Conservation (phyloP, 441 rosid species). For the Croton setiger region DNA sequence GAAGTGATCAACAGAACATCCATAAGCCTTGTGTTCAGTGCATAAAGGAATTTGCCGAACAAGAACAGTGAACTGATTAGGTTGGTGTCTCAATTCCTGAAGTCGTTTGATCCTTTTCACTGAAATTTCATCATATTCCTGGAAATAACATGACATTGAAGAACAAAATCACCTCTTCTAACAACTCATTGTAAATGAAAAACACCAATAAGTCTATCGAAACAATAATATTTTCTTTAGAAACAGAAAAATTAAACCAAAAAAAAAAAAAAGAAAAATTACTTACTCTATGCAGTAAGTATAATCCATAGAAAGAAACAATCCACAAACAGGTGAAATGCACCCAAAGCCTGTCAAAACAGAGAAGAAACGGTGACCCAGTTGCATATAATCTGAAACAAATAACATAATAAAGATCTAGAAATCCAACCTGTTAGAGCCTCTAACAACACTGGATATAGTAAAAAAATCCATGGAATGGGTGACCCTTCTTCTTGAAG, state of each 20-base stretch:
- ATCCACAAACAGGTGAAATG: conserved; percentile 82
- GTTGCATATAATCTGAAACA: background rate
- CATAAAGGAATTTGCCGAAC: conserved; percentile 79
- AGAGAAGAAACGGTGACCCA: conserved; percentile 11
- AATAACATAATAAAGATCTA: too few relatives aligned
- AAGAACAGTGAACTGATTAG: conserved; percentile 75
- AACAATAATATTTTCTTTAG: background rate
- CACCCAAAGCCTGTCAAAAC: conserved; percentile 76
- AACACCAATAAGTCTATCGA: conserved; percentile 16
- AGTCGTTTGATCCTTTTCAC: conserved; percentile 57
- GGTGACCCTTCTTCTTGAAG: conserved; percentile 27
- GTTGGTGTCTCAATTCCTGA: conserved; percentile 45
- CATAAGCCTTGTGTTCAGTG: conserved; percentile 44
- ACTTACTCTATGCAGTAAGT: conserved; percentile 68
- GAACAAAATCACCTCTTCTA: conserved; percentile 25
- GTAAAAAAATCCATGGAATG: conserved; percentile 66
- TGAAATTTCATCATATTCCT: conserved; percentile 72
- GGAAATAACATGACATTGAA: conserved; percentile 37
- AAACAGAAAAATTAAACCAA: conserved; percentile 1
- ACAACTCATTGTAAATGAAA: conserved; percentile 20
- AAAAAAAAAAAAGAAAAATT: too few relatives aligned
- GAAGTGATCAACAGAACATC: conserved; percentile 75
- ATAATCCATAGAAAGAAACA: conserved; percentile 66
- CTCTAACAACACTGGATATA: conserved; percentile 59
- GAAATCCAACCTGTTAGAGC: conserved; percentile 62